A percentile compares a stretch with the other conserved stretches of the same genome.
Evolutionary conservation across 768 basidiomycete species (phyloP).

Genomic region (Tulasnella sp.): DNA sequence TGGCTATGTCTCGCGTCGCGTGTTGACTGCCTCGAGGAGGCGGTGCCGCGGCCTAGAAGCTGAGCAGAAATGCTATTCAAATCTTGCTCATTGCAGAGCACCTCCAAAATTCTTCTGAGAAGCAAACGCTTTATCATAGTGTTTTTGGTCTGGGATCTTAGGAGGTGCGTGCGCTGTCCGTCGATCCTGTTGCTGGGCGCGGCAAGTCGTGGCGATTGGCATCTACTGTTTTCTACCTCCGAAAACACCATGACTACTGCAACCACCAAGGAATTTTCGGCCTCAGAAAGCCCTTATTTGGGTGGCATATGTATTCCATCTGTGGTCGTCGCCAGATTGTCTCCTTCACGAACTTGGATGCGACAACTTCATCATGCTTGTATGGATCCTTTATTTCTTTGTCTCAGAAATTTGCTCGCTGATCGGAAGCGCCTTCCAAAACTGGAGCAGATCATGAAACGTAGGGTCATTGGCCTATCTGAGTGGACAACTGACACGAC

Average conservation of each 20-base stretch:
- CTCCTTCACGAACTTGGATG: no score
- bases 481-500: not conserved
- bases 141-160: not conserved
- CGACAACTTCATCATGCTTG: no score
- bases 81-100: not conserved
- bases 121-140: not conserved
- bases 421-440: no score
- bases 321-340: no score
- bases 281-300: no score
- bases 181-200: not conserved
- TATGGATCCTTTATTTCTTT: no score
- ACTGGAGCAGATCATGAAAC: not conserved
- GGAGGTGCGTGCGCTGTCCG: not conserved
- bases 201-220: not conserved
- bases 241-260: not conserved
- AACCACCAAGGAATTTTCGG: not conserved
- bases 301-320: no score
- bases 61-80: not conserved
- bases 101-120: not conserved
- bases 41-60: not conserved
- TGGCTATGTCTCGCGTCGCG: not conserved
- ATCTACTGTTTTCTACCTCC: not conserved
- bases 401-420: no score
- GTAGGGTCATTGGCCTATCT: not conserved
- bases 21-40: not conserved